Base-by-base conservation (phyloP, 1,284 basidiomycete genomes). In the Ceratobasidium sp. region DNA sequence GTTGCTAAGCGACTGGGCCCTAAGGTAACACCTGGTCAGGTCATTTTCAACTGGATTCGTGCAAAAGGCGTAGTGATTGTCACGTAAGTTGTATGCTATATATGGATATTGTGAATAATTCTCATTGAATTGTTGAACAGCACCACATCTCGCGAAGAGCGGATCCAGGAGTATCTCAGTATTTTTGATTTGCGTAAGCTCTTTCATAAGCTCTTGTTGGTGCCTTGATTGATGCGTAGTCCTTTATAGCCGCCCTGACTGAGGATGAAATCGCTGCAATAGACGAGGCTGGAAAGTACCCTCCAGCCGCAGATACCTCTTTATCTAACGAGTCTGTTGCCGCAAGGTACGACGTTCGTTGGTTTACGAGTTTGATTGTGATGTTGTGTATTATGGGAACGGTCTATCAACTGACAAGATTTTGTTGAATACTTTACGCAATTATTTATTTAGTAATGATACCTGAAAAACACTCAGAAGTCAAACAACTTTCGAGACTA, bases 31-130 rank as follows among this genome's bases (percentile, higher is more conserved):
- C 86, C 90, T 0, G 92, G 91, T 68, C 93, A 95, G 83, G 89
- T 95, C 10, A 86, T 95, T 9, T 85, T 93, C 49, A 88, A 90
- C 0, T 93, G 92, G 92, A 88, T 89, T 0, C 89, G 89, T 81
- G 86, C 88, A 55, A 93, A 93, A 81, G 92, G 91, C n/a, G 90
- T 89, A 2, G 89, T 92, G 0, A 88, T 90, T 71, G 88, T 94
- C 69, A 93, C 91, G 89, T 92, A 85, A 49, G 89, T 84, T 23
- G 13, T 60, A 4, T 44, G 2, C 40, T 55, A 55, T n/a, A n/a
- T n/a, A n/a, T n/a, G n/a, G n/a, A 55, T n/a, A n/a, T n/a, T n/a
- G n/a, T n/a, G n/a, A n/a, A n/a, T n/a, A n/a, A n/a, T n/a, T n/a
- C n/a, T n/a, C n/a, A n/a, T n/a, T n/a, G n/a, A n/a, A n/a, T n/a